Evolutionary conservation across 108 stramenopile species (phyloP), one percentile per base, ranked within the genome.

Genomic region (Cyclostephanos tholiformis): DNA sequence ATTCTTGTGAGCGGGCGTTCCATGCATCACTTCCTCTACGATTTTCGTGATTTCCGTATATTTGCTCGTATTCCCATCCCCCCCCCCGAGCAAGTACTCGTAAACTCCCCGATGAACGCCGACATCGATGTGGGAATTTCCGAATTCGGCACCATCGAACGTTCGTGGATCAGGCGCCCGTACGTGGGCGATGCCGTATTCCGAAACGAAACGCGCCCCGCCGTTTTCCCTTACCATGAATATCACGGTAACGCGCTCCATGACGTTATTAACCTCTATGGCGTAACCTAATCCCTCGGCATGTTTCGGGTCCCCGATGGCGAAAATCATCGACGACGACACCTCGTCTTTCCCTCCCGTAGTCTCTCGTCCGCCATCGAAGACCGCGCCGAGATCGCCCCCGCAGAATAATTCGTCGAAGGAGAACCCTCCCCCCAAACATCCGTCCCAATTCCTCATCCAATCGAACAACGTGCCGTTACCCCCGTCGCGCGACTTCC

Each of bases 211-310:
- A 67, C 90, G 88, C 23, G 76, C 65, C 56, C 74, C 64, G 16
- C 88, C 90, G 12, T 12, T 74, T 74, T 49, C 91, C 91, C 25
- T 88, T 84, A 70, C n/a, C n/a, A n/a, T n/a, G n/a, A 92, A 92
- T 14, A 77, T 38, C 17, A 92, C 79, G 4, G 77, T 86, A 38
- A 92, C 82, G 2, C 86, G 66, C 25, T 82, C 69, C 30, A 65
- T 57, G 0, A 26, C 55, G 6, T 69, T 80, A 67, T 87, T 87
- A 0, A 87, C 63, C 3, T 74, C 78, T 29, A 92, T 65, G 23
- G 72, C 85, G 78, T 88, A 86, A 12, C 89, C 87, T 57, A 89
- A 63, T 49, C 88, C 91, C 50, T 86, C 83, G 44, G 59, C 72
- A 27, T 63, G 35, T 32, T 82, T 83, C 12, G 76, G 64, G 71